These are phyloP conservation scores for Ceratocystis variospora DNA, from an alignment of 2,329 filamentous ascomycete species.

Conservation along the genomic window DNA sequence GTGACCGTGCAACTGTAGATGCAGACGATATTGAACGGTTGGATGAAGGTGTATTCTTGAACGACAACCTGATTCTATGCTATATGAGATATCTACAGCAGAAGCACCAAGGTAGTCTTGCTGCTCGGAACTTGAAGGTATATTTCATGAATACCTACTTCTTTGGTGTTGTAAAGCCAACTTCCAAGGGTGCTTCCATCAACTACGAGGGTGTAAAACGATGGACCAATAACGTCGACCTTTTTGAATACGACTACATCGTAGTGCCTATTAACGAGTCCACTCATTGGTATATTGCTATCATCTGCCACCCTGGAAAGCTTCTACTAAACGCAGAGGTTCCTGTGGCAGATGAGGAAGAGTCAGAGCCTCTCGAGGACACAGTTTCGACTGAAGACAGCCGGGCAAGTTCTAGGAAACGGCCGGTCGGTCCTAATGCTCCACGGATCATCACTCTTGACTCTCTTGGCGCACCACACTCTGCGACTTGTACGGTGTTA, in stretches of 20 bases:
- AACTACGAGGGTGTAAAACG: conserved; percentile 74
- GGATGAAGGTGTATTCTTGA: conserved; percentile 73
- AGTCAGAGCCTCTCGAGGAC: background rate
- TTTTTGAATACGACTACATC: conserved; percentile 78
- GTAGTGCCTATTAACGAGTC: conserved; percentile 83
- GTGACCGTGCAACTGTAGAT: conserved; percentile 51
- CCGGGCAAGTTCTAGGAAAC: background rate
- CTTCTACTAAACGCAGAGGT: conserved; percentile 31
- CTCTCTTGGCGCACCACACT: conserved; percentile 57
- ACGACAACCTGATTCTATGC: conserved; percentile 85
- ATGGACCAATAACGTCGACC: conserved; percentile 76
- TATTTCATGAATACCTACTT: conserved; percentile 93
- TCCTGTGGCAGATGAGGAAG: background rate
- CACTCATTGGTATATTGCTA: conserved; percentile 84
- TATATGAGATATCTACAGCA: conserved; percentile 64
- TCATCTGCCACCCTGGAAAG: conserved; percentile 76
- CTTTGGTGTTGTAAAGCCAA: conserved; percentile 56
- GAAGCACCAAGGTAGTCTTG: conserved; percentile 41
- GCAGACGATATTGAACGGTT: conserved; percentile 61
- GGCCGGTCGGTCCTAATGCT: conserved; percentile 32
- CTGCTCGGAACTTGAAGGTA: conserved; percentile 43
- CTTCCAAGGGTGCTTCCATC: conserved; percentile 38
- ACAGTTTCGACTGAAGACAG: background rate
- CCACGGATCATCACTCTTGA: conserved; percentile 77
- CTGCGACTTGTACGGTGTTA: conserved; percentile 50